Evolutionary conservation across 257 asterid genomes (phyloP), one percentile per base, ranked within the genome.

Genomic region (Cinchona pubescens): DNA sequence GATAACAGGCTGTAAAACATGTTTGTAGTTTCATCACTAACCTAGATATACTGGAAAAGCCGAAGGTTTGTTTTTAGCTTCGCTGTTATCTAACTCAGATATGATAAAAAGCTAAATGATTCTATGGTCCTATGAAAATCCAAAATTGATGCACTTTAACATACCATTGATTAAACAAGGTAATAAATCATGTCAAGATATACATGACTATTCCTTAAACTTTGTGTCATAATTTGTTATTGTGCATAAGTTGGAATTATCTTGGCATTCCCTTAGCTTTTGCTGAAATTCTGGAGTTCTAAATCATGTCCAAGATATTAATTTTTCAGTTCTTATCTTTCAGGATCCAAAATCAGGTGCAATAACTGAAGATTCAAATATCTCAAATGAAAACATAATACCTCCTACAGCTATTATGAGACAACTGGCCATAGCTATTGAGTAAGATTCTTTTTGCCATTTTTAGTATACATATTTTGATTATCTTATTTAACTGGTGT

Each of bases 361-460:
- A 40, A 43, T 63, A 59, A 56, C 40, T 35, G 96, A 88, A 78
- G 88, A 85, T 78, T 85, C 87, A 63, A 86, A 83, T 77, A 71
- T 76, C 74, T 53, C 76, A 56, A 87, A 85, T 58, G 74, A 81
- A 69, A 91, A 88, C 81, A 78, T 88, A 69, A 88, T 92, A 83
- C 92, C 98, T 69, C 79, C 97, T 51, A 78, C 93, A 38, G 83
- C 84, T 76, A 83, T 88, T 75, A 55, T 95, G 83, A 95, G 89
- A 79, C 99, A 92, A 84, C 80, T 95, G 86, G 98, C 97, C 80
- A 84, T 91, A 56, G 97, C 96, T 76, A 32, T 92, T 62, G 98
- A 89, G 99, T 95, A 88, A 87, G 98, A 82, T 58, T 82, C 71
- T 69, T 63, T 16, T 62, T 45, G 45, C 30, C 74, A 51, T 59